Evolutionary conservation across 2,329 filamentous ascomycete genomes (phyloP).

Genomic region (Monilinia fructicola): DNA sequence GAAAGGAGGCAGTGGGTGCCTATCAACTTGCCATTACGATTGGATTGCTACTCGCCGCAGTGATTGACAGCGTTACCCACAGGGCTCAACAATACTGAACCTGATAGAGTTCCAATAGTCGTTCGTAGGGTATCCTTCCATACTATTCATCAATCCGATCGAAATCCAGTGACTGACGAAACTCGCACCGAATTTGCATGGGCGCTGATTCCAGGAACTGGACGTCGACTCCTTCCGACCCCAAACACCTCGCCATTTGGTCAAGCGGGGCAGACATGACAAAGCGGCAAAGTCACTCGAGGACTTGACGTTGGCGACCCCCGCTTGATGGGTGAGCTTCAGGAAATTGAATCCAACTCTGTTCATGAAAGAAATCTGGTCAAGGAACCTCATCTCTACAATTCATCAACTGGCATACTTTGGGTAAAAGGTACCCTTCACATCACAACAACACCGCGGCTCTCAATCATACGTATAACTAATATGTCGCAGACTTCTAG

Average conservation of each 20-base stretch:
- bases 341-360: slow-evolving; percentile 18
- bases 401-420: slow-evolving; percentile 21
- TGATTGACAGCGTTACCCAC: slow-evolving; percentile 71
- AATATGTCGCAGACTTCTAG: slow-evolving; percentile 2
- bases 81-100: slow-evolving; percentile 57
- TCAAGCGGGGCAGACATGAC: slow-evolving; percentile 40
- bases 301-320: slow-evolving; percentile 52
- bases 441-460: too few species aligned
- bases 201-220: slow-evolving; percentile 44
- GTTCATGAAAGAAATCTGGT: slow-evolving; percentile 10
- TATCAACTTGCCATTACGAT: slow-evolving; percentile 84
- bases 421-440: slow-evolving; percentile 11
- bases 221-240: slow-evolving; percentile 37
- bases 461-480: not conserved
- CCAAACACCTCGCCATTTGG: slow-evolving; percentile 43
- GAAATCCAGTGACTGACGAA: not conserved
- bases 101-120: slow-evolving; percentile 77
- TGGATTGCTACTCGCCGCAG: slow-evolving; percentile 73
- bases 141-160: not conserved
- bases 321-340: slow-evolving; percentile 2
- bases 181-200: slow-evolving; percentile 61
- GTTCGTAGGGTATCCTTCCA: slow-evolving; percentile 47
- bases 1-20: slow-evolving; percentile 41
- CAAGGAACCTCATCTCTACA: slow-evolving; percentile 18
- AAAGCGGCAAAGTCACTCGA: slow-evolving; percentile 62